Conservation (phyloP, 371 early-diverging fungal species). For the Saksenaea vasiformis region DNA sequence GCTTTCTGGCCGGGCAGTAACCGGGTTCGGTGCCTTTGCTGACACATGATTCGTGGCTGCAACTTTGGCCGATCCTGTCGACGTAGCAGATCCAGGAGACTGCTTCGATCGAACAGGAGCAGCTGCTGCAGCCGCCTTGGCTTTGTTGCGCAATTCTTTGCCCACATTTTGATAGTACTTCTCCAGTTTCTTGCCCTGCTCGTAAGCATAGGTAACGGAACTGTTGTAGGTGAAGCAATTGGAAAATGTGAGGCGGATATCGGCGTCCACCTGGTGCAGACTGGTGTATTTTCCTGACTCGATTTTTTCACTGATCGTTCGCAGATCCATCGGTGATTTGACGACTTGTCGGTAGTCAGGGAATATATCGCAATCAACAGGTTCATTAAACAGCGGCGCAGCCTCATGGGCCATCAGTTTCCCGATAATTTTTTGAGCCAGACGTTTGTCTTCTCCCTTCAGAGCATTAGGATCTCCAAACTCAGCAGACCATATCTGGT, state of each 20-base stretch:
- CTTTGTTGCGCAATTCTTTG: slow-evolving; percentile 39
- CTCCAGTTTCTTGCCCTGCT: slow-evolving; percentile 73
- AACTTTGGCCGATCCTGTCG: neutral
- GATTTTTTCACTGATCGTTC: slow-evolving; percentile 84
- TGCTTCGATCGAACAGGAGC: neutral
- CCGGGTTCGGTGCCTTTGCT: neutral
- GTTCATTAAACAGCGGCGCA: slow-evolving; percentile 67
- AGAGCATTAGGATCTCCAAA: slow-evolving; percentile 39
- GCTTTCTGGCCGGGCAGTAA: neutral
- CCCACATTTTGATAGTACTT: slow-evolving; percentile 59
- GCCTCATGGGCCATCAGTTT: slow-evolving; percentile 42
- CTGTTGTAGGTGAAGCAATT: slow-evolving; percentile 95
- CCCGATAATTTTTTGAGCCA: slow-evolving; percentile 39
- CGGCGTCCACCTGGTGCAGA: slow-evolving; percentile 54
- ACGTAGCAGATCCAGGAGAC: neutral
- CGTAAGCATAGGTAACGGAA: slow-evolving; percentile 78
- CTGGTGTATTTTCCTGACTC: slow-evolving; percentile 58
- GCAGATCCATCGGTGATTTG: slow-evolving; percentile 95
- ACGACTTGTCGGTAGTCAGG: slow-evolving; percentile 87
- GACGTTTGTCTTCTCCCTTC: slow-evolving; percentile 36
- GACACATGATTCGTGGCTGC: neutral
- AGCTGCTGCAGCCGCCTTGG: slow-evolving; percentile 1
- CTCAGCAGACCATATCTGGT: slow-evolving; percentile 44
- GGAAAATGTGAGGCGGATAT: slow-evolving; percentile 67
- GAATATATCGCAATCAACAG: slow-evolving; percentile 90